Evolutionary conservation across 2,329 filamentous ascomycete species (phyloP).

Genomic region (Trichoderma polysporum): DNA sequence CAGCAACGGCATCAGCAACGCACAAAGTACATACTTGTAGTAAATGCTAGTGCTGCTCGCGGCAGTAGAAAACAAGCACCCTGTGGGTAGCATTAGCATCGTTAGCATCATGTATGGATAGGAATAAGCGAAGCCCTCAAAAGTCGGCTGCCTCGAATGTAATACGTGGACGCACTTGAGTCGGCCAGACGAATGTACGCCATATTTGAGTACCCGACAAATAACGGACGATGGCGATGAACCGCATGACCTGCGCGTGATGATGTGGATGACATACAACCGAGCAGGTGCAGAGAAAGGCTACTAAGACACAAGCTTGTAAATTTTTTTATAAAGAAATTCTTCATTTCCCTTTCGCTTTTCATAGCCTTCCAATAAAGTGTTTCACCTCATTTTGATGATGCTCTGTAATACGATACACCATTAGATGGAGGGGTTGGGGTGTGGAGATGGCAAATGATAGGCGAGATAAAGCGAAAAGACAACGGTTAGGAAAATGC

Average conservation of each 20-base stretch:
- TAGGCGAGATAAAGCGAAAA: slow-evolving; percentile 12
- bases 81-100: background rate
- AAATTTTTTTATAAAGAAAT: background rate
- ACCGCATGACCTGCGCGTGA: slow-evolving; percentile 17
- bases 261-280: background rate
- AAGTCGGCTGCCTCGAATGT: background rate
- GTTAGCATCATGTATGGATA: background rate
- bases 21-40: background rate
- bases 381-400: background rate
- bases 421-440: background rate
- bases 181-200: background rate
- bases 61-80: background rate
- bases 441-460: slow-evolving; percentile 11
- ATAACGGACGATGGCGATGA: background rate
- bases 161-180: slow-evolving; percentile 16
- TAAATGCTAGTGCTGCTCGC: background rate
- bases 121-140: slow-evolving; percentile 5
- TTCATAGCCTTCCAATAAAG: background rate
- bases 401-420: background rate
- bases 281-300: background rate
- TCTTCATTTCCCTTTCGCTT: background rate
- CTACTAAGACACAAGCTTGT: background rate
- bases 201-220: slow-evolving; percentile 1
- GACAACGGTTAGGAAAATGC: background rate
- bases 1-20: background rate